Evolutionary conservation across 2,329 filamentous ascomycete species (phyloP), one percentile per base, ranked within the genome.

Genomic region (Oidium heveae): DNA sequence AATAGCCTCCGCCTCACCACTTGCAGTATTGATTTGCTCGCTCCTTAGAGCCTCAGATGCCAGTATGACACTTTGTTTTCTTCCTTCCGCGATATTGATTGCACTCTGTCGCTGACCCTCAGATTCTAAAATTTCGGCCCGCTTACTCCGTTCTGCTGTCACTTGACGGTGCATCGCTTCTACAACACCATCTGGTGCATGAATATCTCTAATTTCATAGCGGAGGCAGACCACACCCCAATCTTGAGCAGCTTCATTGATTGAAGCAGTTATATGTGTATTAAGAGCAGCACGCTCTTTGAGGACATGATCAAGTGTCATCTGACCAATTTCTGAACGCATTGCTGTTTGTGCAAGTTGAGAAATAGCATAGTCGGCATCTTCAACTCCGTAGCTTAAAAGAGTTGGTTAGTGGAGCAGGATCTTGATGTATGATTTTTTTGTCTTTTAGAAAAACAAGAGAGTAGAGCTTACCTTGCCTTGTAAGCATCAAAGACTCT

Each of bases 141-240:
- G 83, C 76, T 98, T 98, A 64, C 85, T 93, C 44, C 91, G 84
- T 72, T 98, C 91, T 18, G 91, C 91, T 0, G 91, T 96, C 53
- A 98, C 91, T 68, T 96, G 89, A 59, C 91, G 79, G 72, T 98
- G 91, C 91, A 98, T 98, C 63, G 91, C 91, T 63, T 88, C 86
- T 57, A 96, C 89, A 13, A 98, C 91, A 52, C 84, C 83, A 34
- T 82, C 85, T 1, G 91, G 91, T 0, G 91, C 91, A 69, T 98
- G 91, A 64, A 98, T 98, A 68, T 98, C 91, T 61, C 91, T 77
- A 66, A 98, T 98, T 70, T 98, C 91, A 72, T 98, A 98, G 56
- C 91, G 83, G 58, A 98, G 75, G 66, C 91, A 98, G 36, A 86
- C 86, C 20, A 98, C 86, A 57, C 91, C 91, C 91, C 91, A 98